Evolutionary conservation across 2,329 filamentous ascomycete genomes (phyloP), one percentile per base, ranked within the genome.

Genomic region (Catunica adiposa): DNA sequence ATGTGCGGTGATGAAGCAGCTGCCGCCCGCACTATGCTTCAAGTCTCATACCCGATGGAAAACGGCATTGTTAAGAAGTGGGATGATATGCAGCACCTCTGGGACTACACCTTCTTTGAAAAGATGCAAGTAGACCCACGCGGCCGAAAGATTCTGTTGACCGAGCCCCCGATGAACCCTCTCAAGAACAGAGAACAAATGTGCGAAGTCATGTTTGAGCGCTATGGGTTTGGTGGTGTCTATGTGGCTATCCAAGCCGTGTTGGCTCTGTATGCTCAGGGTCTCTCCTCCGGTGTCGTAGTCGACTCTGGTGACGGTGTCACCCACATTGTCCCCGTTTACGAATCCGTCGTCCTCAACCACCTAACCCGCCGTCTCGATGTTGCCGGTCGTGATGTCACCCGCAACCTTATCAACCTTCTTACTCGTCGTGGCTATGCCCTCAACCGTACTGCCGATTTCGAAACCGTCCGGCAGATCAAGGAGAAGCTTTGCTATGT

Each of bases 401-500:
- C 92, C n/a, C 85, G 90, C 64, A 97, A 98, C 70, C 79, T 98
- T 61, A 98, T 98, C 69, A 88, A 89, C 53, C 83, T 98, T 52
- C 83, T 98, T 20, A 79, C 95, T 57, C 87, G 92, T 65, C 82
- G 92, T 62, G 92, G 92, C 47, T 98, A 98, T 69, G 89, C 92
- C 37, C 81, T 98, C 60, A 98, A 98, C 79, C 82, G 92, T 68
- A 98, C 92, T 11, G 92, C 92, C 67, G 92, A 98, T 69, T 98
- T 98, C 69, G 92, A 98, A 71, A 98, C 92, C 3, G 92, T 98
- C 56, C 86, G 92, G 60, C 90, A 97, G 70, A 97, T 98, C 75
- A 98, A 98, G 74, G 92, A 98, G 77, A 98, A 98, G 77, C 84
- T 98, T 53, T 97, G 92, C 77, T 98, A 98, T 69, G 90, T 98